phyloP scores from a whole-genome alignment of 2,329 filamentous ascomycete genomes.

The Pseudogymnoascus pannorum region DNA sequence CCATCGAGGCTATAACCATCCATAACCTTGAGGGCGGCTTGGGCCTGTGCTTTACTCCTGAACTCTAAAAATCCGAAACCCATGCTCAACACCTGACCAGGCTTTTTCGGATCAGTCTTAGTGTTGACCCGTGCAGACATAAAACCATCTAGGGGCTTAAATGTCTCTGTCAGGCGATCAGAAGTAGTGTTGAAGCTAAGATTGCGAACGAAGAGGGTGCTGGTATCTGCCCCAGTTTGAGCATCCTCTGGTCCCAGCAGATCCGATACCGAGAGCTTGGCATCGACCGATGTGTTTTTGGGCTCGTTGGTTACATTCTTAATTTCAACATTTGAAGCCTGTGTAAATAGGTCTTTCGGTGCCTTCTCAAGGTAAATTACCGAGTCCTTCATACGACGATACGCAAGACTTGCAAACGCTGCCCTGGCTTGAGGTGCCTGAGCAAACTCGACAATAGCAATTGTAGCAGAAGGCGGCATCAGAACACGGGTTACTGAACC shows the following conservation, averaged over 20 bases:
- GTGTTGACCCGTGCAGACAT: conserved; percentile 86
- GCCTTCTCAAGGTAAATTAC: conserved; percentile 92
- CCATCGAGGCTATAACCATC: conserved; percentile 81
- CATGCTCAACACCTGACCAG: conserved; percentile 86
- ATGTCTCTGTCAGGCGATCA: conserved; percentile 65
- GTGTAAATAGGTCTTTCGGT: conserved; percentile 68
- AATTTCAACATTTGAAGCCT: conserved; percentile 12
- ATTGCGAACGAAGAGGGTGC: conserved; percentile 90
- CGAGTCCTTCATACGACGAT: conserved; percentile 84
- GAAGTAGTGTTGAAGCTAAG: conserved; percentile 86
- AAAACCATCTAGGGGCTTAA: conserved; percentile 79
- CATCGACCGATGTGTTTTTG: conserved; percentile 15
- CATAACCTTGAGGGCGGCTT: conserved; percentile 76
- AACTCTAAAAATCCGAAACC: conserved; percentile 96
- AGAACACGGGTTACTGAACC: conserved; percentile 74
- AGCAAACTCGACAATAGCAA: conserved; percentile 85
- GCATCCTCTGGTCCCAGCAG: conserved; percentile 52
- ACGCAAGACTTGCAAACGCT: conserved; percentile 79
- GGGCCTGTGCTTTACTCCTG: conserved; percentile 65
- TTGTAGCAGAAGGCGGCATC: conserved; percentile 88
- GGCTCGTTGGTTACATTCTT: conserved; percentile 13
- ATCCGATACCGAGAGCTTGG: conserved; percentile 62
- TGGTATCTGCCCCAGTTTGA: conserved; percentile 52
- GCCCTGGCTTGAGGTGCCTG: conserved; percentile 71
- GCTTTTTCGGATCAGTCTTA: conserved; percentile 84